Base-by-base conservation (phyloP, 2,329 filamentous ascomycete genomes). In the Xylaria sp. region DNA sequence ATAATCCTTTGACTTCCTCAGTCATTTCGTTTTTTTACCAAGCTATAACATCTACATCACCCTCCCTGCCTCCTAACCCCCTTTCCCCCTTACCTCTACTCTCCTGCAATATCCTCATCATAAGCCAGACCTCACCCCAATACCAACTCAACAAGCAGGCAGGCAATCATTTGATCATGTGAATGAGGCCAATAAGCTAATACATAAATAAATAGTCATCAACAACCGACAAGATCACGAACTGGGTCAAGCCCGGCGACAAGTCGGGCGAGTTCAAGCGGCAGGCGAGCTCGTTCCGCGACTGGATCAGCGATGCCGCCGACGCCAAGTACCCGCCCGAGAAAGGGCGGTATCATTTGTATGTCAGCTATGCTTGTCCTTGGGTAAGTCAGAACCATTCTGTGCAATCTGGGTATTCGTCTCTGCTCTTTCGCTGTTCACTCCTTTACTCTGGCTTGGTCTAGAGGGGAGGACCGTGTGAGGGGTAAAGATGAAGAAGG, bases 261-360 rank as follows among this genome's bases (percentile, higher is more conserved):
- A 92, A 89, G 78, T 88, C 89, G 20, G 95, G 95, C 81, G 94
- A 98, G 82, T 98, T 97, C 87, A 97, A 97, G 84, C 91, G 95
- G 71, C 92, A 94, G 80, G 86, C 87, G 71, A 96, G 93, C 70
- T 87, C 89, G 65, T 98, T 98, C 83, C 90, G 96, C 68, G 89
- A 92, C 80, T 92, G 85, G 81, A 92, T 97, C 80, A 93, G 92
- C 39, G 88, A 86, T 71, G 88, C 93, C 74, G 82, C 89, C 0
- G 90, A 88, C 51, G 91, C 93, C 5, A 83, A 90, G 80, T 98
- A 94, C 75, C 92, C 94, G 5, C 88, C 94, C 0, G 95, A 98
- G 82, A 93, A 93, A 82, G 93, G 88, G 63, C 88, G 96, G 65
- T 99, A 99, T 80, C 96, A 99, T 82, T 89, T 99, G 75, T 99